phyloP scores from a whole-genome alignment of 371 early-diverging fungal species.

The Encephalitozoon romaleae region DNA sequence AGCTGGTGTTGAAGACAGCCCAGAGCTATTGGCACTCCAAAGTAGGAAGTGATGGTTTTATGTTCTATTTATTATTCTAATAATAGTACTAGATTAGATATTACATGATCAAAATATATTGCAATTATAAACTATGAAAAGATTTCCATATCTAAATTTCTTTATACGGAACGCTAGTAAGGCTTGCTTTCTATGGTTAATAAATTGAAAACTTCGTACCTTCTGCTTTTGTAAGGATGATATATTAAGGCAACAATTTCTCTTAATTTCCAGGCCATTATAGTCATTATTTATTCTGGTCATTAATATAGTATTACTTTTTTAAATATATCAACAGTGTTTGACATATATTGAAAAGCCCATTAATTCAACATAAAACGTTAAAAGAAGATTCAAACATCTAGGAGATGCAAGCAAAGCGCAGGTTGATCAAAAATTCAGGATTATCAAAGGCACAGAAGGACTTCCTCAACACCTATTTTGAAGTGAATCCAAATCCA shows the following conservation, averaged over 20 bases:
- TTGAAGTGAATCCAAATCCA: constrained; percentile 49
- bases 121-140: neutral
- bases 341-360: neutral
- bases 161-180: neutral
- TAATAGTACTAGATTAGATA: neutral
- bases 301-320: neutral
- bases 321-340: neutral
- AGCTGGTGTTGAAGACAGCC: neutral
- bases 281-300: constrained; percentile 9
- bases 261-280: neutral
- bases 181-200: neutral
- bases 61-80: neutral
- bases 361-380: neutral
- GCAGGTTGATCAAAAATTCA: constrained; percentile 3
- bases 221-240: neutral
- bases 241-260: neutral
- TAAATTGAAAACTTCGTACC: neutral
- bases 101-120: neutral
- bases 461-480: constrained; percentile 33
- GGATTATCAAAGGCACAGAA: constrained; percentile 45
- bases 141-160: neutral
- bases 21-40: neutral
- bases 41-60: neutral
- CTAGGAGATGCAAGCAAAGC: neutral
- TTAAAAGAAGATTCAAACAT: neutral